Evolutionary conservation across 2,329 filamentous ascomycete genomes (phyloP), one percentile per base, ranked within the genome.

Genomic region (Arthroderma sp.): DNA sequence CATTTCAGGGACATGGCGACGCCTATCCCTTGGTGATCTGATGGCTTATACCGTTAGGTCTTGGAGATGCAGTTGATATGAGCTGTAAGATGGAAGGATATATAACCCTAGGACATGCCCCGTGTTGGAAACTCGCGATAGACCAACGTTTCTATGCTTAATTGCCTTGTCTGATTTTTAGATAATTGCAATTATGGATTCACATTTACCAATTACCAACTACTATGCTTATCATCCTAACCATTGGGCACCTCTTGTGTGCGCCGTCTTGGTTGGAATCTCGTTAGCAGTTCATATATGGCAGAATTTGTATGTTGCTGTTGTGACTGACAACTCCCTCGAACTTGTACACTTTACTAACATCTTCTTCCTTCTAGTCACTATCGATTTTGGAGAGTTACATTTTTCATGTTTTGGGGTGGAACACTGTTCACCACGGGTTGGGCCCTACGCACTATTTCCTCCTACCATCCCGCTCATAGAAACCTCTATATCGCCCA

Each of bases 361-460:
- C 30, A 9, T 27, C 11, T 28, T 34, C 38, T 27, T 8, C 15
- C 31, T 9, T 34, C 15, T 28, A 55, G 59, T 42, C 55, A 47
- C 40, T 61, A 61, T 42, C 49, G 50, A 28, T 62, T 54, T 42
- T 64, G 60, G 60, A 52, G 49, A n/a, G 51, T 63, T 10, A 62
- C 58, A 5, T 64, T 62, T 47, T 63, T 59, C 47, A 55, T 63
- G 47, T 54, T 54, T 38, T 64, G 56, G 55, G 62, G 57, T 41
- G 58, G 61, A 39, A 30, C 52, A 7, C 50, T 66, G 31, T 66
- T 63, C 50, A 61, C 56, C 6, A 50, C 55, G 4, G 63, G 62
- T 28, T 66, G 62, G 61, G 60, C 62, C 36, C 50, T 61, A 28
- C 56, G 60, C 6, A 45, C 49, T 27, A 39, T 61, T 38, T 60